Conservation (phyloP, 768 basidiomycete species). For the Cantharellus anzutake region DNA sequence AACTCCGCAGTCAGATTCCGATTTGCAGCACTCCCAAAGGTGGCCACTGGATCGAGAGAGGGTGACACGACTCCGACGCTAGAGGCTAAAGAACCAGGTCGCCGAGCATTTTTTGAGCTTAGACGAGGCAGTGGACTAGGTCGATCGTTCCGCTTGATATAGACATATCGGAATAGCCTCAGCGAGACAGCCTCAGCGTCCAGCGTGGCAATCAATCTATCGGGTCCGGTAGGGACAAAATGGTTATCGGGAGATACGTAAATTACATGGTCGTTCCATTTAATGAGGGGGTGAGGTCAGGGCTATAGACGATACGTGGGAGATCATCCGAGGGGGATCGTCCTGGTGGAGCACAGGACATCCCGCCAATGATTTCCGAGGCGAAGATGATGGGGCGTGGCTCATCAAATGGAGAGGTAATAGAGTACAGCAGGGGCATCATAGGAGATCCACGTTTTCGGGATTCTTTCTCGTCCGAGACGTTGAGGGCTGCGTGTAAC, state of each 20-base stretch:
- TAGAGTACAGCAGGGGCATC: constrained; percentile 62
- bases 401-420: constrained; percentile 62
- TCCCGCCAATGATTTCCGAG: constrained; percentile 33
- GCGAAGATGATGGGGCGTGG: constrained; percentile 21
- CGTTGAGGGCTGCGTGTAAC: constrained; percentile 55
- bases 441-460: constrained; percentile 20
- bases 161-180: constrained; percentile 6
- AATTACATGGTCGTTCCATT: neutral
- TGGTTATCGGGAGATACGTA: constrained; percentile 6
- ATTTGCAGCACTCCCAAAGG: constrained; percentile 3
- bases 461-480: constrained; percentile 38
- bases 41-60: constrained; percentile 5
- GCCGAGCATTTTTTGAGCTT: neutral
- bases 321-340: neutral
- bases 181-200: constrained; percentile 1
- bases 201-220: constrained; percentile 4
- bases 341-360: constrained; percentile 13
- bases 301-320: neutral
- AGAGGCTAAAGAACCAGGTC: neutral
- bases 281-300: neutral
- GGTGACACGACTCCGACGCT: neutral
- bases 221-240: constrained; percentile 5
- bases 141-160: neutral
- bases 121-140: neutral
- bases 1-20: neutral